phyloP scores from a whole-genome alignment of 2,329 filamentous ascomycete genomes.

The Penicillium expansum region DNA sequence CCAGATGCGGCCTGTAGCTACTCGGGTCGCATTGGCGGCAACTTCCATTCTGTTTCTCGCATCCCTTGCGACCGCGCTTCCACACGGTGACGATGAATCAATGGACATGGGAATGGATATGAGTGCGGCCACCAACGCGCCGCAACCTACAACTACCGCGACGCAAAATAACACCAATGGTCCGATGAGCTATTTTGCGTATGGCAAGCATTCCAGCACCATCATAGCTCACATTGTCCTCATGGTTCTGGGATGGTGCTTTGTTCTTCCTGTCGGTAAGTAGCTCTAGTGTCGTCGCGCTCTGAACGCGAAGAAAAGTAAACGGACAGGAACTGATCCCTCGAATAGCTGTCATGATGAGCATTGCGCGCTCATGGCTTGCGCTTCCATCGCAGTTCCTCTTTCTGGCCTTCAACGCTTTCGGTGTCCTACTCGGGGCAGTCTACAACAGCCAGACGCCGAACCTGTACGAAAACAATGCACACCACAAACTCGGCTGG shows the following conservation, averaged over 20 bases:
- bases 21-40: slow-evolving; percentile 30
- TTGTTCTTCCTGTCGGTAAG: slow-evolving; percentile 70
- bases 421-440: slow-evolving; percentile 63
- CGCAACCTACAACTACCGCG: slow-evolving; percentile 17
- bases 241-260: slow-evolving; percentile 70
- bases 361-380: slow-evolving; percentile 73
- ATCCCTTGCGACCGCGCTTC: slow-evolving; percentile 30
- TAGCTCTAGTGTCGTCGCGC: not conserved
- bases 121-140: slow-evolving; percentile 12
- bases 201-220: slow-evolving; percentile 38
- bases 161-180: slow-evolving; percentile 22
- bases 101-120: slow-evolving; percentile 30
- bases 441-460: slow-evolving; percentile 79
- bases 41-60: slow-evolving; percentile 21
- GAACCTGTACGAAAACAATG: slow-evolving; percentile 80
- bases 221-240: slow-evolving; percentile 69
- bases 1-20: slow-evolving; percentile 27
- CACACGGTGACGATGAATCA: slow-evolving; percentile 35
- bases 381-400: slow-evolving; percentile 66
- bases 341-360: slow-evolving; percentile 74
- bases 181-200: slow-evolving; percentile 45
- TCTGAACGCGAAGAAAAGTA: not conserved
- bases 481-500: slow-evolving; percentile 90
- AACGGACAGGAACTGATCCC: not conserved
- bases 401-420: slow-evolving; percentile 62